A percentile compares a stretch with the other conserved stretches of the same genome.
phyloP scores from a whole-genome alignment of 2,329 filamentous ascomycete genomes.

The Pseudogymnoascus sp. region DNA sequence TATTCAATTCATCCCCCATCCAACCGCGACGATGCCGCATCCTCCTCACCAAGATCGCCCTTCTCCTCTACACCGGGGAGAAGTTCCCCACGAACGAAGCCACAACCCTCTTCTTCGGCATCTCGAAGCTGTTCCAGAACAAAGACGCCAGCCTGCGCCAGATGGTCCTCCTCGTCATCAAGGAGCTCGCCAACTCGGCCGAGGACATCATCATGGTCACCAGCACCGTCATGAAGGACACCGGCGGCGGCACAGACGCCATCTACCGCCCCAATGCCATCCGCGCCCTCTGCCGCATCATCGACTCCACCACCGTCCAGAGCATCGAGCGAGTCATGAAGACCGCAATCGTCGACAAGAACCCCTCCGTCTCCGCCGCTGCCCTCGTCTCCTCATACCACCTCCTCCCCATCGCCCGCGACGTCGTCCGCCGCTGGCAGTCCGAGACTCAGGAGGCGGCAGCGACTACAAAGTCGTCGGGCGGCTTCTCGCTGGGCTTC shows the following conservation, averaged over 20 bases:
- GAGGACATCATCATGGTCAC: conserved; percentile 99
- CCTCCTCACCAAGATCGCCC: conserved; percentile 91
- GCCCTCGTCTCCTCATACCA: conserved; percentile 96
- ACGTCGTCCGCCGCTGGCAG: conserved; percentile 96
- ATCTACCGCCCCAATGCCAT: conserved; percentile 95
- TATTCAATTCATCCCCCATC: conserved; percentile 97
- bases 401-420: conserved; percentile 88
- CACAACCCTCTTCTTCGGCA: conserved; percentile 96
- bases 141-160: conserved; percentile 96
- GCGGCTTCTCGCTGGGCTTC: conserved; percentile 87
- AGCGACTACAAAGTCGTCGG: conserved; percentile 77
- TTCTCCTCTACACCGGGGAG: conserved; percentile 94
- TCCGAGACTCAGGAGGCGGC: conserved; percentile 97
- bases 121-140: conserved; percentile 98
- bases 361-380: conserved; percentile 91
- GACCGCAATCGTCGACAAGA: conserved; percentile 98
- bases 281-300: conserved; percentile 89
- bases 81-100: conserved; percentile 96
- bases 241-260: conserved; percentile 86
- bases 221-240: conserved; percentile 99
- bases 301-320: conserved; percentile 92
- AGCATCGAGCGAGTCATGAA: conserved; percentile 98
- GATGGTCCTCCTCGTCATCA: conserved; percentile 98
- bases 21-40: conserved; percentile 96
- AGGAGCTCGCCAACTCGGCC: conserved; percentile 90